Conservation (phyloP, 148 eudicot genomes). For the Camellia granthamiana region DNA sequence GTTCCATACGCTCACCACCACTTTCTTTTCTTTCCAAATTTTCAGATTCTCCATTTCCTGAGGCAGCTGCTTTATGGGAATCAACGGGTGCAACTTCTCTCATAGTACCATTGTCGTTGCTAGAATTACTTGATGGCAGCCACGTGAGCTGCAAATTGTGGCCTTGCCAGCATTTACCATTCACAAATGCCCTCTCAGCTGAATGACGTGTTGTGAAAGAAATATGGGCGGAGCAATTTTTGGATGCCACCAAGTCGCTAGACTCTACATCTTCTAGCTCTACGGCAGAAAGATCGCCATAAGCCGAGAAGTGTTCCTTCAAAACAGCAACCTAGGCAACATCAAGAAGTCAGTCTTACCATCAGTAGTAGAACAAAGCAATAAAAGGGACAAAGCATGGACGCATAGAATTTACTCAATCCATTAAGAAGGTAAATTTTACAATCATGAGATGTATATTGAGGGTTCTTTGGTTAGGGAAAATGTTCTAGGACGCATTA, state of each 20-base stretch:
- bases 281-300: slow-evolving; percentile 53
- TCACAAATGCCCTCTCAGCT: slow-evolving; percentile 75
- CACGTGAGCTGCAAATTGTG: slow-evolving; percentile 62
- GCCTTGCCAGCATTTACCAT: slow-evolving; percentile 69
- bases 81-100: slow-evolving; percentile 25
- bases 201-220: slow-evolving; percentile 63
- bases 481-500: neutral
- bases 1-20: slow-evolving; percentile 28
- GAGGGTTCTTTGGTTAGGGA: neutral
- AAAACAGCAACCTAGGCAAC: slow-evolving; percentile 56
- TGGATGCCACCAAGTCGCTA: slow-evolving; percentile 32
- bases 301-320: slow-evolving; percentile 64
- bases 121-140: slow-evolving; percentile 38
- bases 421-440: neutral
- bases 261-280: slow-evolving; percentile 53
- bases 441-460: slow-evolving; percentile 2
- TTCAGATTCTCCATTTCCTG: slow-evolving; percentile 26
- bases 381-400: neutral
- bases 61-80: slow-evolving; percentile 28
- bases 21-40: slow-evolving; percentile 24
- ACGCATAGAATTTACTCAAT: slow-evolving; percentile 1
- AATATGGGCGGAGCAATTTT: slow-evolving; percentile 45
- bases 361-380: neutral
- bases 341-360: slow-evolving; percentile 8
- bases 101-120: slow-evolving; percentile 32